These are phyloP conservation scores for Scenedesmus sp. DNA, from an alignment of 163 green algal genomes.

Conservation along the genomic window DNA sequence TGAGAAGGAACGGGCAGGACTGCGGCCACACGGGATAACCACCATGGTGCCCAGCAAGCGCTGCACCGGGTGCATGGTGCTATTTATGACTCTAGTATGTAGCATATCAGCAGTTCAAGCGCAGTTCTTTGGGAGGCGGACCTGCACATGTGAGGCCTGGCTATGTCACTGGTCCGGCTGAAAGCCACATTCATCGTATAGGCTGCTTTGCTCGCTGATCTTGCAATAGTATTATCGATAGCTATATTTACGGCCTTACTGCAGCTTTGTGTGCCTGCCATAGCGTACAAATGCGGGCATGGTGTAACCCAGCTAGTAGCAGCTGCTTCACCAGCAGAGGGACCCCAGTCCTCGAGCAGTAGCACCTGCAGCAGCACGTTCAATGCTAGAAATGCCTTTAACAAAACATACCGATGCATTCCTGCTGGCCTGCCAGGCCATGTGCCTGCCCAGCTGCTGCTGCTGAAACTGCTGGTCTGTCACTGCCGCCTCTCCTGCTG, in stretches of 20 bases:
- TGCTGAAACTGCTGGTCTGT: background rate
- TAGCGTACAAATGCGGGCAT: background rate
- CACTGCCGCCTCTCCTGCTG: background rate
- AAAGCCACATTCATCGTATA: background rate
- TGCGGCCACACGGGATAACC: background rate
- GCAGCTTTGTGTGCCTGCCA: background rate
- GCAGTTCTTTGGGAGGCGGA: background rate
- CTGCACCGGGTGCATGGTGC: background rate
- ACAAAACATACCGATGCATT: background rate
- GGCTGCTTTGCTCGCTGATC: background rate
- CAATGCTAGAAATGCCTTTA: background rate
- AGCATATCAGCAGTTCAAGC: background rate
- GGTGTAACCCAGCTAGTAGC: background rate
- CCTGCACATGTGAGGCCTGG: background rate
- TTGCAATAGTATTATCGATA: background rate
- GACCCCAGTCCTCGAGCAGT: background rate
- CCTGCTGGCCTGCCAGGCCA: too few species aligned
- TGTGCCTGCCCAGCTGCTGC: background rate
- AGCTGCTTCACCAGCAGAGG: background rate
- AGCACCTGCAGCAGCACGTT: background rate
- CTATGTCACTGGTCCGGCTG: conserved; percentile 5
- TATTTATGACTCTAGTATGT: background rate
- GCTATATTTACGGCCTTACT: background rate
- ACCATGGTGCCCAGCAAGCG: conserved; percentile 3
- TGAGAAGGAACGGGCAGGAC: background rate